A percentile compares a stretch with the other conserved stretches of the same genome.
These are phyloP conservation scores for Daldinia vernicosa DNA, from an alignment of 495 filamentous ascomycete species.

Conservation along the genomic window DNA sequence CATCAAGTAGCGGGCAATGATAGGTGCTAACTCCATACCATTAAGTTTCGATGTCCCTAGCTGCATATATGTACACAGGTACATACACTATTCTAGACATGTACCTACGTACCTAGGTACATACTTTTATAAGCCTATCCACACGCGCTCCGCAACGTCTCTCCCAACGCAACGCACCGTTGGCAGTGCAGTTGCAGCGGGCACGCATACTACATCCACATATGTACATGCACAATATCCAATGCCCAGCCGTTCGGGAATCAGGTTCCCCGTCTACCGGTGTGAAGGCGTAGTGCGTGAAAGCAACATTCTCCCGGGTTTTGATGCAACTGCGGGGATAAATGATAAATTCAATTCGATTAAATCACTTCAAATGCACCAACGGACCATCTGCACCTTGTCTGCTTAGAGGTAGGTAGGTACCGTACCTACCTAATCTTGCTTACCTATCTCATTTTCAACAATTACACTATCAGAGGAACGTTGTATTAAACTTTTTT, in stretches of 20 bases:
- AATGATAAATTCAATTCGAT: slow-evolving; percentile 24
- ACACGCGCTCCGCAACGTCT: neutral
- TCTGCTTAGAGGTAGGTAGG: slow-evolving; percentile 5
- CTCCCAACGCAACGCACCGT: slow-evolving; percentile 21
- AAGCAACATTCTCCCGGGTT: slow-evolving; percentile 25
- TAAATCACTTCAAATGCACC: slow-evolving; percentile 18
- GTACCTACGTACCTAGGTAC: neutral
- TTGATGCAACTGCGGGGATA: slow-evolving; percentile 34
- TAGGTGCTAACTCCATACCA: neutral
- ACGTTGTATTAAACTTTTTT: slow-evolving; percentile 35
- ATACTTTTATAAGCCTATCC: neutral
- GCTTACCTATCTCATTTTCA: neutral
- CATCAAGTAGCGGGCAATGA: neutral
- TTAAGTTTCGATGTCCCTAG: slow-evolving; percentile 1
- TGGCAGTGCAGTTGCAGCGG: slow-evolving; percentile 19
- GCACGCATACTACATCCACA: slow-evolving; percentile 11
- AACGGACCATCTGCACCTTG: slow-evolving; percentile 16
- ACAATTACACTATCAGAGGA: slow-evolving; percentile 6
- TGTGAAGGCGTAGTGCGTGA: slow-evolving; percentile 1
- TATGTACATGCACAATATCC: slow-evolving; percentile 11
- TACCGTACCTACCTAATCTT: neutral
- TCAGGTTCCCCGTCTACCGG: slow-evolving; percentile 22
- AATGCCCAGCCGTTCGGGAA: slow-evolving; percentile 39
- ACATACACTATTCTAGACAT: neutral
- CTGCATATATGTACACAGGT: neutral